Evolutionary conservation across 495 filamentous ascomycete genomes (phyloP).

Genomic region (Xylaria castorea): DNA sequence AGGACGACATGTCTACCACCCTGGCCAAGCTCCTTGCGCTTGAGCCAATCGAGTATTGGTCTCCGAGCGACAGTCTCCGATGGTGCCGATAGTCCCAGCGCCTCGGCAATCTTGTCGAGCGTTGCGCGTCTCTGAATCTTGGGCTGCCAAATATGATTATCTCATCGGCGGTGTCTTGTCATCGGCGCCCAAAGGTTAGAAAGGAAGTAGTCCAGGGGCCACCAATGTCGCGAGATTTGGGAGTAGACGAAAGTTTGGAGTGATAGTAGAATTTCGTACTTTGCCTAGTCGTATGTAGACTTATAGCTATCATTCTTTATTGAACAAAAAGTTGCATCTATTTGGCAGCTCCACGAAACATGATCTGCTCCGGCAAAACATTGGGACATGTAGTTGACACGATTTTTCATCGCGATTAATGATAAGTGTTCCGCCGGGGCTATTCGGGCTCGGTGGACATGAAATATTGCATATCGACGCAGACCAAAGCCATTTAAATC

Average conservation of each 20-base stretch:
- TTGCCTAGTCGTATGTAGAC: not conserved
- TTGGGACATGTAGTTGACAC: not conserved
- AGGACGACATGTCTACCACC: not conserved
- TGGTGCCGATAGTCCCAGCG: not conserved
- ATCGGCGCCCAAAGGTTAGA: not conserved
- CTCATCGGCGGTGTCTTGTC: not conserved
- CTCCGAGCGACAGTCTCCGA: not conserved
- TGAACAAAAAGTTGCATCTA: not conserved
- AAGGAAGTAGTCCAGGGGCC: not conserved
- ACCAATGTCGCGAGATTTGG: not conserved
- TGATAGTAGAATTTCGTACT: not conserved
- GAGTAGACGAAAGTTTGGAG: not conserved
- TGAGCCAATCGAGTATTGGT: not conserved
- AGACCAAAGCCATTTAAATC: not conserved
- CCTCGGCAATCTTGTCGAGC: not conserved
- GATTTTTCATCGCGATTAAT: not conserved
- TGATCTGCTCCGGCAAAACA: not conserved
- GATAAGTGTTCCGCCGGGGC: not conserved
- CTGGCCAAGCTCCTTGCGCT: not conserved
- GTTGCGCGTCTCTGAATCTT: not conserved
- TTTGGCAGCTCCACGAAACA: not conserved
- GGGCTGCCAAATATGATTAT: not conserved
- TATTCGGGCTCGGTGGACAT: not conserved
- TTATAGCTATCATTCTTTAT: not conserved
- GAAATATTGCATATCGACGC: conserved; percentile 3